A percentile compares a stretch with the other conserved stretches of the same genome.
These are phyloP conservation scores for Calonectria honghensis DNA, from an alignment of 2,329 filamentous ascomycete genomes.

Conservation along the genomic window DNA sequence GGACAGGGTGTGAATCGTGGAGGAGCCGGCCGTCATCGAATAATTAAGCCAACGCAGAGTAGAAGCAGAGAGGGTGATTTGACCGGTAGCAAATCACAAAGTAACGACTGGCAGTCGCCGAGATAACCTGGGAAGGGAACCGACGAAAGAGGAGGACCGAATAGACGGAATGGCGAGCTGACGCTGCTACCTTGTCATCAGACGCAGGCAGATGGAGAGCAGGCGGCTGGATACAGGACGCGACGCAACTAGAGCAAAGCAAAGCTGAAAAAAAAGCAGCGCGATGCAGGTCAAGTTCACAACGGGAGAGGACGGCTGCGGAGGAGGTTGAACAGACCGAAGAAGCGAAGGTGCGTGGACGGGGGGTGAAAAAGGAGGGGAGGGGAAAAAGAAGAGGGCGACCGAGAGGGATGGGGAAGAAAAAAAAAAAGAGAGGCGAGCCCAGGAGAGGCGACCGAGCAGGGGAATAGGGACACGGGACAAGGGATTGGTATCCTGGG, in stretches of 20 bases:
- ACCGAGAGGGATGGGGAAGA: constrained; percentile 52
- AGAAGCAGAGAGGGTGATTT: constrained; percentile 43
- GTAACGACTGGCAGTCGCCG: constrained; percentile 57
- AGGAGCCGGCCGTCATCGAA: constrained; percentile 55
- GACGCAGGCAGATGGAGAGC: constrained; percentile 46
- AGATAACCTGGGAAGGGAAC: constrained; percentile 51
- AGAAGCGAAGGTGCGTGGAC: constrained; percentile 54
- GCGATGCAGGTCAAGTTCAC: constrained; percentile 50
- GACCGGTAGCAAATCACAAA: constrained; percentile 50
- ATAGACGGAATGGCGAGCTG: constrained; percentile 45
- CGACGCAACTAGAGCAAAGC: constrained; percentile 49
- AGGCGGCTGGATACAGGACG: constrained; percentile 45
- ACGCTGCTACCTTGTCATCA: constrained; percentile 52
- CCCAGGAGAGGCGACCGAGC: constrained; percentile 53
- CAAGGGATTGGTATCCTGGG: constrained; percentile 54
- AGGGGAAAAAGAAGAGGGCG: constrained; percentile 51
- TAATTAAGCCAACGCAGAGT: constrained; percentile 47
- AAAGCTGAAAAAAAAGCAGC: constrained; percentile 43
- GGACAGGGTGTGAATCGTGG: constrained; percentile 52
- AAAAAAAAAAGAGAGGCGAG: constrained; percentile 52
- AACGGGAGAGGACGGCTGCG: constrained; percentile 47
- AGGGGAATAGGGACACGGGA: constrained; percentile 56
- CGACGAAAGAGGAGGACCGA: constrained; percentile 54
- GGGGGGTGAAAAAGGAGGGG: constrained; percentile 52
- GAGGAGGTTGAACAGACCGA: constrained; percentile 53